phyloP scores from a whole-genome alignment of 2,329 filamentous ascomycete species.

The Didymella arachidicola region DNA sequence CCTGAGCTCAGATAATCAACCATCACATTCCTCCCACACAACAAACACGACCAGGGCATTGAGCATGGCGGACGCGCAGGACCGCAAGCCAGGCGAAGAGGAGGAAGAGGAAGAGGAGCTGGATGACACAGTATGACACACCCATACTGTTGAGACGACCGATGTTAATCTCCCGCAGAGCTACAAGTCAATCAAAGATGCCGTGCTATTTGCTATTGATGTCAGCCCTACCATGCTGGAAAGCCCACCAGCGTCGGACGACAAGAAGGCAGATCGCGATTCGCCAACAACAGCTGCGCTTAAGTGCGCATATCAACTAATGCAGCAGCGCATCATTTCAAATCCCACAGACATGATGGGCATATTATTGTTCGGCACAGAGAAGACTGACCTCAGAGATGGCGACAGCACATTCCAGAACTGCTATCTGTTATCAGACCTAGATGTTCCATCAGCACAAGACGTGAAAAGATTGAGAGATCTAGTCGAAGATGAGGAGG shows the following conservation, averaged over 20 bases:
- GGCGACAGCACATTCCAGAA: slow-evolving; percentile 76
- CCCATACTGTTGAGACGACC: too few species aligned
- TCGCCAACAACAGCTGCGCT: slow-evolving; percentile 83
- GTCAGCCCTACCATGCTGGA: slow-evolving; percentile 86
- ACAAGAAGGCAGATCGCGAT: slow-evolving; percentile 78
- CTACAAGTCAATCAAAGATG: slow-evolving; percentile 94
- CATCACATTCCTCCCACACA: not conserved
- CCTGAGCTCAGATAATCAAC: not conserved
- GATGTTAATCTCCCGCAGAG: slow-evolving; percentile 56
- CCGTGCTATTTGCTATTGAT: slow-evolving; percentile 96
- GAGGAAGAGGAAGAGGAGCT: slow-evolving; percentile 76
- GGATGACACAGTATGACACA: slow-evolving; percentile 66
- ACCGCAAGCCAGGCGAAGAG: slow-evolving; percentile 51
- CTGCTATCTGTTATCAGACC: slow-evolving; percentile 88
- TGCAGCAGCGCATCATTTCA: slow-evolving; percentile 98
- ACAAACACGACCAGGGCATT: not conserved
- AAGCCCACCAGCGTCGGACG: slow-evolving; percentile 65
- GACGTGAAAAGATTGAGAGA: slow-evolving; percentile 83
- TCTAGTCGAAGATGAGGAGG: slow-evolving; percentile 80
- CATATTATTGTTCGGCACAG: slow-evolving; percentile 87
- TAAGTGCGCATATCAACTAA: slow-evolving; percentile 92
- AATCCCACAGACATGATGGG: slow-evolving; percentile 98
- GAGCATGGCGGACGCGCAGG: slow-evolving; percentile 43
- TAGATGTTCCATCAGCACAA: slow-evolving; percentile 84
- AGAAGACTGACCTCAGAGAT: slow-evolving; percentile 66